Conservation (phyloP, 1,139 yeast genomes). For the Candida tunisiensis region DNA sequence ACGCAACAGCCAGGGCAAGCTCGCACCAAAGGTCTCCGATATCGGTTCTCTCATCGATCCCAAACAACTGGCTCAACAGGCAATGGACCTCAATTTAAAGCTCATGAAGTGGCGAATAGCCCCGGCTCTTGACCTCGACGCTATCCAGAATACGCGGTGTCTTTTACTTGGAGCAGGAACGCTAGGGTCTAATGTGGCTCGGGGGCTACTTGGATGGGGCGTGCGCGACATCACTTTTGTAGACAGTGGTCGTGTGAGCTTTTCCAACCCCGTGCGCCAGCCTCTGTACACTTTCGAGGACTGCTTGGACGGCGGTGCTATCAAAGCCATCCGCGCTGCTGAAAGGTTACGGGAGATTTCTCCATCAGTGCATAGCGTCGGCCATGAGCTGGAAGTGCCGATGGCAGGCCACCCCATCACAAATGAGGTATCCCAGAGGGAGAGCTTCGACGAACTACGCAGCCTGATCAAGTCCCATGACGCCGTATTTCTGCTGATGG, state of each 20-base stretch:
- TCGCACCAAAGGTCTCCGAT: slow-evolving; percentile 73
- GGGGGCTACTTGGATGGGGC: slow-evolving; percentile 91
- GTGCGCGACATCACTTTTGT: slow-evolving; percentile 70
- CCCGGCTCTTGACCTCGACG: slow-evolving; percentile 59
- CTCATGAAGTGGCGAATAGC: slow-evolving; percentile 95
- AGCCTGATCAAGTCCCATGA: slow-evolving; percentile 54
- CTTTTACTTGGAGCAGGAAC: slow-evolving; percentile 93
- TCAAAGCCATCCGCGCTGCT: slow-evolving; percentile 70
- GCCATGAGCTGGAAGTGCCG: slow-evolving; percentile 59
- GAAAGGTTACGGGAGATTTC: slow-evolving; percentile 50
- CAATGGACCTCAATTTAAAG: slow-evolving; percentile 77
- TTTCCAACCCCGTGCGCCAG: slow-evolving; percentile 90
- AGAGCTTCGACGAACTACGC: slow-evolving; percentile 34
- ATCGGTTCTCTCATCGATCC: slow-evolving; percentile 73
- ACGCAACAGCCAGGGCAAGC: slow-evolving; percentile 48
- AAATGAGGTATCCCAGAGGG: slow-evolving; percentile 30
- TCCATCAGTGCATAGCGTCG: slow-evolving; percentile 56
- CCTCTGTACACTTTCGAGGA: slow-evolving; percentile 68
- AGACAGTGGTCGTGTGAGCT: slow-evolving; percentile 78
- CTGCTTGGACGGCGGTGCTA: slow-evolving; percentile 53
- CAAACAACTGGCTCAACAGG: slow-evolving; percentile 65
- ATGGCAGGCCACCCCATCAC: slow-evolving; percentile 88
- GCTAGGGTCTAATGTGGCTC: slow-evolving; percentile 76
- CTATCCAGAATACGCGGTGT: slow-evolving; percentile 41
- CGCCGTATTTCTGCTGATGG: slow-evolving; percentile 66